phyloP scores from a whole-genome alignment of 1,284 basidiomycete species.

The Ceratobasidium sp. region DNA sequence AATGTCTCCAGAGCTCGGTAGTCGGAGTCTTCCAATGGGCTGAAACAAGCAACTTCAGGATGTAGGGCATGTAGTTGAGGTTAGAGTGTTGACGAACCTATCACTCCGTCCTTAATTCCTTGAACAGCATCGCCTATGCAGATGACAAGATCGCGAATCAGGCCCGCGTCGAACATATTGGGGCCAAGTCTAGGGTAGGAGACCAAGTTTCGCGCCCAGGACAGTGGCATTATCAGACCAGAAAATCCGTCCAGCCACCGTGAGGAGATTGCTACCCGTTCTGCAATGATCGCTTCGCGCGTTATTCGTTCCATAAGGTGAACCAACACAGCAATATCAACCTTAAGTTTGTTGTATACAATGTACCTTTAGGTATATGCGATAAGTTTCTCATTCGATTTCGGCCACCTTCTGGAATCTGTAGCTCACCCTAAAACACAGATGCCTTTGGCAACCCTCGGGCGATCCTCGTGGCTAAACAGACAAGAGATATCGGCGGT shows the following conservation, averaged over 20 bases:
- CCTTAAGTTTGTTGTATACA: background rate
- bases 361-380: constrained; percentile 13
- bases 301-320: constrained; percentile 2
- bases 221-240: constrained; percentile 26
- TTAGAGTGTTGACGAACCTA: background rate
- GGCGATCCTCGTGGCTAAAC: background rate
- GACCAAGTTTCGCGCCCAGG: constrained; percentile 20
- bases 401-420: background rate
- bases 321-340: constrained; percentile 20
- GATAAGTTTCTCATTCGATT: background rate
- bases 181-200: background rate
- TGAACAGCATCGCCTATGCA: background rate
- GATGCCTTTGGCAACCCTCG: background rate
- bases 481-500: background rate
- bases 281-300: constrained; percentile 19
- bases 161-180: background rate
- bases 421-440: background rate
- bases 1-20: background rate
- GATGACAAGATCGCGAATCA: background rate
- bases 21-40: background rate
- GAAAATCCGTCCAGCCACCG: constrained; percentile 2
- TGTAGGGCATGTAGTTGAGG: background rate
- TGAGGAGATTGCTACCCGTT: background rate
- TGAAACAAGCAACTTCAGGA: background rate
- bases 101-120: background rate